These are phyloP conservation scores for Haplosporangium gracile DNA, from an alignment of 192 early-diverging fungal genomes.

Conservation along the genomic window DNA sequence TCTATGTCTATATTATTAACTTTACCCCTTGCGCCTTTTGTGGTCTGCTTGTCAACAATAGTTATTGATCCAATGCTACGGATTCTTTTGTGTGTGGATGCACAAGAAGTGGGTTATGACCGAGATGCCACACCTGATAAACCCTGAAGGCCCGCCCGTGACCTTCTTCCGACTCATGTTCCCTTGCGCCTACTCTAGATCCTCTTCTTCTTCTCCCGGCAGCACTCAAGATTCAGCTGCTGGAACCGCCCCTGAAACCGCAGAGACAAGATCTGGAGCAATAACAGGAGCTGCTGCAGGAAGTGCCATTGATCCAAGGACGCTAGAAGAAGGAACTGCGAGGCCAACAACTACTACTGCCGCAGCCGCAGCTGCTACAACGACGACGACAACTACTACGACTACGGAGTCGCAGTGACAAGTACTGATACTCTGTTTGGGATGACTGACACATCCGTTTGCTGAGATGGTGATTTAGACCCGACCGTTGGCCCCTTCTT, in stretches of 20 bases:
- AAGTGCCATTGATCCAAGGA: not conserved
- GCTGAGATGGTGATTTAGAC: constrained; percentile 4
- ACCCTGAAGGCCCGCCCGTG: not conserved
- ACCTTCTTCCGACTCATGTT: constrained; percentile 35
- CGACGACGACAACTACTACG: not conserved
- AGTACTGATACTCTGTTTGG: not conserved
- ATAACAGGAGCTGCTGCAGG: not conserved
- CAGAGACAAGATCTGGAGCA: not conserved
- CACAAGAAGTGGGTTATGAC: constrained; percentile 36
- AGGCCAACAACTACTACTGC: too few relatives aligned
- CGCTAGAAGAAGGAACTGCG: not conserved
- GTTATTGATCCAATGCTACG: constrained; percentile 33
- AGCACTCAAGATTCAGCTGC: not conserved
- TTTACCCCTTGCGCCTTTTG: not conserved
- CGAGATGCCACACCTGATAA: constrained; percentile 38
- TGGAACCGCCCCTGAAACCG: not conserved
- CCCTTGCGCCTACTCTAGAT: not conserved
- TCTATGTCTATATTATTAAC: not conserved
- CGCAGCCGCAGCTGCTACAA: not conserved
- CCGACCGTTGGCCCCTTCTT: not conserved
- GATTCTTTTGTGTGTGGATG: constrained; percentile 50
- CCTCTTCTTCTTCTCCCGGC: not conserved
- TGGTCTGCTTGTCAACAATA: not conserved
- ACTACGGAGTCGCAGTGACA: not conserved
- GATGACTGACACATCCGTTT: not conserved